These are phyloP conservation scores for Coriolopsis trogii DNA, from an alignment of 1,284 basidiomycete species.

Conservation along the genomic window DNA sequence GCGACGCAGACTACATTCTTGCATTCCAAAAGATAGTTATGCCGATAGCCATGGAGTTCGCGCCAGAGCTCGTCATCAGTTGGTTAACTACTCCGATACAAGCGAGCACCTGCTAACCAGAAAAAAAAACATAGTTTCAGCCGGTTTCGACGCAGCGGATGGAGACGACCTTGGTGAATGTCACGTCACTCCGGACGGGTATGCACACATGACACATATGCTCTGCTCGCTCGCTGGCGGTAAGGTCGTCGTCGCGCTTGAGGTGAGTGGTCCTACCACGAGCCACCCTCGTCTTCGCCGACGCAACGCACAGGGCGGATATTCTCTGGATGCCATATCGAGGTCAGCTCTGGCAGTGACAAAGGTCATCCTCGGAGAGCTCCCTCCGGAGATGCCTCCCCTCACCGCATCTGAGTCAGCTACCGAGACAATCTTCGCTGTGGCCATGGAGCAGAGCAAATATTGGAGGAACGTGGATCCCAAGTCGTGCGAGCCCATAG, in stretches of 20 bases:
- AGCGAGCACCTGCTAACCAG: constrained; percentile 1
- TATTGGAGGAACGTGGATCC: constrained; percentile 90
- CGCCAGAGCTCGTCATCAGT: constrained; percentile 97
- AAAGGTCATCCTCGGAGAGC: constrained; percentile 83
- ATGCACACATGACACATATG: constrained; percentile 99
- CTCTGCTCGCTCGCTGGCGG: constrained; percentile 89
- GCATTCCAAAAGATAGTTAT: constrained; percentile 96
- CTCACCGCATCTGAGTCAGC: constrained; percentile 77
- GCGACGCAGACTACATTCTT: constrained; percentile 94
- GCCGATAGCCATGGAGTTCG: constrained; percentile 97
- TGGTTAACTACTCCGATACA: constrained; percentile 32
- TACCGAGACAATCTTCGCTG: constrained; percentile 86
- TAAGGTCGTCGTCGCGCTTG: constrained; percentile 89
- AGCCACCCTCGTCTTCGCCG: constrained; percentile 1
- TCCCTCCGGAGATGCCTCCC: constrained; percentile 73
- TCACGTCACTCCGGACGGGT: constrained; percentile 90
- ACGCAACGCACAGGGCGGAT: constrained; percentile 75
- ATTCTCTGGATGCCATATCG: constrained; percentile 91
- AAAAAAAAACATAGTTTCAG: constrained; percentile 84
- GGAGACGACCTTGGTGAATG: constrained; percentile 94
- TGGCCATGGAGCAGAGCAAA: constrained; percentile 84
- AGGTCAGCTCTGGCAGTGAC: constrained; percentile 88
- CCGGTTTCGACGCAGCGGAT: constrained; percentile 95
- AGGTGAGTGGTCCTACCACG: constrained; percentile 55
- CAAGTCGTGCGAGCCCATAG: constrained; percentile 76